Conservation (phyloP, 441 rosid species). For the Erodium trifolium region DNA sequence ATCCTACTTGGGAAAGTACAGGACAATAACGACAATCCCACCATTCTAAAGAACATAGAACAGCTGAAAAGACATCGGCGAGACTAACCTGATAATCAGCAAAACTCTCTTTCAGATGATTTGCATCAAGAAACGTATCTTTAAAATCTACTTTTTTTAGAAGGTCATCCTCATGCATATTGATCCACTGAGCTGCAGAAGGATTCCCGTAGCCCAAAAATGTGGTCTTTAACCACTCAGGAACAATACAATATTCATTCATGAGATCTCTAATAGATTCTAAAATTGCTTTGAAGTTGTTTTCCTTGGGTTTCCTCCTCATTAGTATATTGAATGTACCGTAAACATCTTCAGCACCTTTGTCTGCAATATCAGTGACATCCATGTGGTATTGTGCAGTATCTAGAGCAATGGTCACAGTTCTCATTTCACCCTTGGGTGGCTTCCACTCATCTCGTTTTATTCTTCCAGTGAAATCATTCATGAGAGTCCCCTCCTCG, state of each 20-base stretch:
- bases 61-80: conserved; percentile 1
- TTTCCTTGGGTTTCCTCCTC: conserved; percentile 99
- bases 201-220: conserved; percentile 98
- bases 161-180: conserved; percentile 71
- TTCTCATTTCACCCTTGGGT: conserved; percentile 94
- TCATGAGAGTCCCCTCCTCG: conserved; percentile 93
- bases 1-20: not conserved
- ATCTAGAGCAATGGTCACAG: conserved; percentile 88
- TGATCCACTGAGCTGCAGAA: conserved; percentile 97
- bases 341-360: conserved; percentile 90
- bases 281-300: conserved; percentile 95
- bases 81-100: conserved; percentile 63
- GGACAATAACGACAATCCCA: conserved; percentile 11
- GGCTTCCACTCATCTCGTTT: conserved; percentile 98
- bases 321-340: conserved; percentile 81
- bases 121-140: conserved; percentile 78
- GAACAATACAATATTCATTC: conserved; percentile 98
- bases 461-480: conserved; percentile 89
- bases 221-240: conserved; percentile 93
- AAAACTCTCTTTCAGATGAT: conserved; percentile 73
- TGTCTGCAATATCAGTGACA: conserved; percentile 83
- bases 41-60: conserved; percentile 7
- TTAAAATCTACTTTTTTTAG: conserved; percentile 87
- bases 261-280: conserved; percentile 99
- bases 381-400: conserved; percentile 98